Percentiles rank a stretch among this genome's conserved stretches.
These are phyloP conservation scores for Fusarium austroafricanum DNA, from an alignment of 2,329 filamentous ascomycete species.

Conservation along the genomic window DNA sequence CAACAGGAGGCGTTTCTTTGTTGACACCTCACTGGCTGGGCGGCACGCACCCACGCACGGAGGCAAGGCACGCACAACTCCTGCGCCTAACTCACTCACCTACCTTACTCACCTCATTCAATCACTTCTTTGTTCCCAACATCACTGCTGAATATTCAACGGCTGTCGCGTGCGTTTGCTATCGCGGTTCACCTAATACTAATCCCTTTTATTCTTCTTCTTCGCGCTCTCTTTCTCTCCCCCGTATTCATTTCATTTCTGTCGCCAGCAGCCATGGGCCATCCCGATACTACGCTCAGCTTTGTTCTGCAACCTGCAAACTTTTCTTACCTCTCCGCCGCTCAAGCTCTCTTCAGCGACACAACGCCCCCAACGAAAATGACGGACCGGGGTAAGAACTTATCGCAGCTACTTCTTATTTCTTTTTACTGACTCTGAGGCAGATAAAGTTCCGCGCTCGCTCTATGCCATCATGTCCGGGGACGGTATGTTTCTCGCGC, in stretches of 20 bases:
- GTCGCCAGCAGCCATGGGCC: too few relatives aligned
- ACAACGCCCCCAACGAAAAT: not conserved
- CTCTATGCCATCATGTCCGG: not conserved
- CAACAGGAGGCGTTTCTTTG: not conserved
- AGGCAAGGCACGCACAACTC: not conserved
- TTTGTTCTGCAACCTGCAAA: not conserved
- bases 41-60: too few relatives aligned
- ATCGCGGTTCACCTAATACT: not conserved
- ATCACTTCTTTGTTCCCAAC: not conserved
- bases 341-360: not conserved
- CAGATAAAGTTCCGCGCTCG: not conserved
- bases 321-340: not conserved
- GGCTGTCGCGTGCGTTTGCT: too few relatives aligned
- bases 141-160: not conserved
- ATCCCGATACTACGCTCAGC: too few relatives aligned
- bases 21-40: not conserved
- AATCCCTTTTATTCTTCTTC: not conserved
- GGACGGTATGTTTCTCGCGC: not conserved
- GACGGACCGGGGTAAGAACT: not conserved
- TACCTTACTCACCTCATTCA: too few relatives aligned
- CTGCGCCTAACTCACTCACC: not conserved
- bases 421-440: not conserved
- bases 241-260: not conserved
- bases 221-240: not conserved
- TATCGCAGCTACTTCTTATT: accelerated